Evolutionary conservation across 371 early-diverging fungal genomes (phyloP), one percentile per base, ranked within the genome.

Genomic region (Rhizopus sp.): DNA sequence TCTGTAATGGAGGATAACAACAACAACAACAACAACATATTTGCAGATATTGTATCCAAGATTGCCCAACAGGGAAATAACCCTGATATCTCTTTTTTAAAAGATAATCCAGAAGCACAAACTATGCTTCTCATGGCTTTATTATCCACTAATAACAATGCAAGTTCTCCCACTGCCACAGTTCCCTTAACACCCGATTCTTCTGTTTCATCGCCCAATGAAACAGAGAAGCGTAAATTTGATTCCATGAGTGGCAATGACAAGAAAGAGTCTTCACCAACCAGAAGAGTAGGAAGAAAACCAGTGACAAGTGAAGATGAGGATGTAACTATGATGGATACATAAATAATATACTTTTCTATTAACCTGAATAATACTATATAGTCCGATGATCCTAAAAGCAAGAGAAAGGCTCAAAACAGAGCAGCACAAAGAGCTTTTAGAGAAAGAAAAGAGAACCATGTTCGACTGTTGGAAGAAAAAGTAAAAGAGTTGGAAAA

Each of bases 381-480:
- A 35, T 55, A 68, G 68, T 56, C 62, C 13, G 66, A 66, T 46
- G 66, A 73, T 48, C 68, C 74, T 0, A 70, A 75, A 59, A 56
- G 48, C 16, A 86, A 85, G 59, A 78, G 86, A 53, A 84, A 86
- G 47, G 88, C 87, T 5, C 89, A 89, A 59, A 89, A 89, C 61
- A 72, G 89, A 37, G 88, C 88, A 9, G 89, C 89, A 0, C 89
- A 89, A 67, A 78, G 89, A 15, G 89, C 89, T 7, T 89, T 89
- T 64, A 77, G 89, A 35, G 87, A 89, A 57, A 81, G 89, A 52
- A 86, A 85, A 69, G 84, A 87, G 35, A 78, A 80, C 52, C 82
- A 88, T 55, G 82, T 88, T 3, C 74, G 79, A 57, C 63, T 78
- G 23, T 70, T 89, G 33, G 86, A 89, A 64, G 84, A 87, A 16